Conservation (phyloP, 1,284 basidiomycete species). For the Grifola frondosa region DNA sequence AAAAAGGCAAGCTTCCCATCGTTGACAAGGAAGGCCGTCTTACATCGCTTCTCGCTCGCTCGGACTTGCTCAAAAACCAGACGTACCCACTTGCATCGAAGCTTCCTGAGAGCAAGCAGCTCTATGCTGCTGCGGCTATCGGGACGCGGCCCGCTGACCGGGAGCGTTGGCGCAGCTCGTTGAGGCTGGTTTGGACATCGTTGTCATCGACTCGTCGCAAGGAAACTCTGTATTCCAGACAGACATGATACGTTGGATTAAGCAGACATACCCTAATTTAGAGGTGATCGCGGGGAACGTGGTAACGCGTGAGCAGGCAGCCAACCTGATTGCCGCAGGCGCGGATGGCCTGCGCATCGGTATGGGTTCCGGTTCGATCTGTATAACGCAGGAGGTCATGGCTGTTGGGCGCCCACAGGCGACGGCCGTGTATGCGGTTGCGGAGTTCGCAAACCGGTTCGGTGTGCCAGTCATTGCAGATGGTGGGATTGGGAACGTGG, state of each 20-base stretch:
- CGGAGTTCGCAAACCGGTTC: constrained; percentile 90
- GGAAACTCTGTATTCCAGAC: constrained; percentile 93
- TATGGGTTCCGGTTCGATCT: constrained; percentile 99
- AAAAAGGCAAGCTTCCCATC: constrained; percentile 96
- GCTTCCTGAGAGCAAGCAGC: constrained; percentile 87
- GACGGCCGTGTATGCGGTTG: constrained; percentile 91
- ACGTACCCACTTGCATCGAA: constrained; percentile 95
- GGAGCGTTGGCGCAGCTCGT: constrained; percentile 82
- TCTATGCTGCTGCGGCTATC: constrained; percentile 95
- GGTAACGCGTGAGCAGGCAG: constrained; percentile 95
- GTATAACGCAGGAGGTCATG: constrained; percentile 99
- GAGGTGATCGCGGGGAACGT: constrained; percentile 97
- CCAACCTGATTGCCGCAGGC: constrained; percentile 88
- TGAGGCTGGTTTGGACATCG: constrained; percentile 93
- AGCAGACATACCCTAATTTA: constrained; percentile 75
- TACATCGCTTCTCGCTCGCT: constrained; percentile 87
- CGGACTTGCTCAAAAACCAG: constrained; percentile 96
- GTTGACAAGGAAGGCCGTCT: constrained; percentile 75
- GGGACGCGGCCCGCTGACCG: constrained; percentile 90
- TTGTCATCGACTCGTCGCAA: constrained; percentile 93
- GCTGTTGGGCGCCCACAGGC: constrained; percentile 97
- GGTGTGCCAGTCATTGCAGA: constrained; percentile 97
- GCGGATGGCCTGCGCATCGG: constrained; percentile 93
- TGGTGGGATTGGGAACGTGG: constrained; percentile 93
- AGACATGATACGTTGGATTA: constrained; percentile 96